These are phyloP conservation scores for Favolaschia claudopus DNA, from an alignment of 768 basidiomycete species.

Conservation along the genomic window DNA sequence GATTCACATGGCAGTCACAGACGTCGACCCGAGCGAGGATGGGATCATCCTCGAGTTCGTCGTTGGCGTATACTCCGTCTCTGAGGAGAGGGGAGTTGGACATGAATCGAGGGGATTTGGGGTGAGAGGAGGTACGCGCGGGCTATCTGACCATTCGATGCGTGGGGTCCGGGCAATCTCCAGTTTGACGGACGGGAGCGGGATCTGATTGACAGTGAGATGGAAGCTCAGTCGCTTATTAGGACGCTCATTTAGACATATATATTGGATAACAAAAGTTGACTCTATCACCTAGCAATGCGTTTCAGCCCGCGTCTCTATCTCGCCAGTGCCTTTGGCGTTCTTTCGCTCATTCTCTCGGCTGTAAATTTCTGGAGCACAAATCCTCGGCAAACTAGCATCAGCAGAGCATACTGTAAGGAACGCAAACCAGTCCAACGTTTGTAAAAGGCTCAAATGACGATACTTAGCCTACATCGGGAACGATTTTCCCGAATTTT, in stretches of 20 bases:
- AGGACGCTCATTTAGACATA: too few relatives aligned
- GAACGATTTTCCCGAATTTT: slow-evolving; percentile 12
- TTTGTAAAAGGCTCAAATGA: neutral
- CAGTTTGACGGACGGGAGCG: neutral
- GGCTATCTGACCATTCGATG: neutral
- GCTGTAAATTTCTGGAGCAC: neutral
- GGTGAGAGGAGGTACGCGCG: too few relatives aligned
- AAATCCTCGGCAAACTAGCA: too few relatives aligned
- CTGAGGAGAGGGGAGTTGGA: neutral
- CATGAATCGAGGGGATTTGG: neutral
- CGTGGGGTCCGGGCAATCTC: neutral
- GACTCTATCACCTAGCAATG: too few relatives aligned
- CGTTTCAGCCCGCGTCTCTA: too few relatives aligned
- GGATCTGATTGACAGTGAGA: too few relatives aligned
- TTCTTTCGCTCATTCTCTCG: neutral
- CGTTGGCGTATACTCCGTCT: neutral
- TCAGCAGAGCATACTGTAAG: too few relatives aligned
- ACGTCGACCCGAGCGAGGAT: neutral
- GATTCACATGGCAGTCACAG: neutral
- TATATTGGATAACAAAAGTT: too few relatives aligned
- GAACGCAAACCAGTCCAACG: neutral
- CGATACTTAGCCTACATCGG: slow-evolving; percentile 8
- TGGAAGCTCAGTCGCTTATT: too few relatives aligned
- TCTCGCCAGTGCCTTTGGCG: neutral
- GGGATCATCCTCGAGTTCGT: slow-evolving; percentile 2